Evolutionary conservation across 2,329 filamentous ascomycete genomes (phyloP), one percentile per base, ranked within the genome.

Genomic region (Chaetomiaceae sp.): DNA sequence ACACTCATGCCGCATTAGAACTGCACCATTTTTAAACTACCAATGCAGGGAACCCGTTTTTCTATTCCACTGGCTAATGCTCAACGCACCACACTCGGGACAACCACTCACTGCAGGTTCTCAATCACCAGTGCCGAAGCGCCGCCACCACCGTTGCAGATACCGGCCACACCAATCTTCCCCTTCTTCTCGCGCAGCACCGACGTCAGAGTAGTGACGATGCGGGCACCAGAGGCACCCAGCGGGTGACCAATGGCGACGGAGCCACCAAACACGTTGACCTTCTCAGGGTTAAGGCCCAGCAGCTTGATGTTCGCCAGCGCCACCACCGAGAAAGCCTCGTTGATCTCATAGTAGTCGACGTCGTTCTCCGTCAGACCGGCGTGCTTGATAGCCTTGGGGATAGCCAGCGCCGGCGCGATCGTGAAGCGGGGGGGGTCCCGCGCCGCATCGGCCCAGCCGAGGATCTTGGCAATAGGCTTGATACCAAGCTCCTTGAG

Each of bases 341-440:
- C 94, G 78, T 99, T 99, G 79, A 99, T 96, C 79, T 99, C 94
- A 72, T 94, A 99, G 64, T 84, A 94, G 66, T 97, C 92, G 54
- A 99, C 80, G 55, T 89, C 79, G 59, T 86, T 82, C 62, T 85
- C 80, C 53, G 83, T 81, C 58, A 99, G 75, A 58, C 89, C 88
- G 57, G 94, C 94, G 74, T 99, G 92, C 80, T 92, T 90, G 67
- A 99, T 82, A 54, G 94, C 94, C 80, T 97, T 99, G 70, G 94
- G 94, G 65, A 99, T 95, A 61, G 94, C 94, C 52, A 97, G 82
- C 18, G 94, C 82, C 9, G 94, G 94, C 8, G 94, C 87, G 44
- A 90, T 94, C 61, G 94, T 99, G 82, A 99, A 99, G 71, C 94
- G 94, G 75, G 86, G 88, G 36, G 94, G 92, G 67, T 89, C 84